Conservation (phyloP, 2,329 filamentous ascomycete species). For the Hortaea werneckii region DNA sequence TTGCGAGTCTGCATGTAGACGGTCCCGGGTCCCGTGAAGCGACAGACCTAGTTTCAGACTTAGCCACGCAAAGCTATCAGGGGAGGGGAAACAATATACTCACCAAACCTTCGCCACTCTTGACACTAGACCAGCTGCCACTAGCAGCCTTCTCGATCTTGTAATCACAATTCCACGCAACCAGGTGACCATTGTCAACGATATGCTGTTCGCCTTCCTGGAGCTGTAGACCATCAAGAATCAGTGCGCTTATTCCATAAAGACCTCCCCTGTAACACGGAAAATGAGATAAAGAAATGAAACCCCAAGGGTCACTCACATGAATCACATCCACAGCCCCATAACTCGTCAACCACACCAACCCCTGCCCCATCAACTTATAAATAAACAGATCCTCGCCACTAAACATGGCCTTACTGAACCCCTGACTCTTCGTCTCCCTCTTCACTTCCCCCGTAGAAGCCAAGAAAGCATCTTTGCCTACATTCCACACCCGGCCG, state of each 20-base stretch:
- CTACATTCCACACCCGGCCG: conserved; percentile 65
- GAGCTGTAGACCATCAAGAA: conserved; percentile 24
- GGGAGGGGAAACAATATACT: not conserved
- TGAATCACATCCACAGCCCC: conserved; percentile 90
- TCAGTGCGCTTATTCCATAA: no score
- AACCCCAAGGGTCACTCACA: conserved; percentile 50
- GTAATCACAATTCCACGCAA: conserved; percentile 83
- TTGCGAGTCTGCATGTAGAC: conserved; percentile 4
- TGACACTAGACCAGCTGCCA: conserved; percentile 68
- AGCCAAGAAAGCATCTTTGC: conserved; percentile 77
- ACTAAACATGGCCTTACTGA: conserved; percentile 82
- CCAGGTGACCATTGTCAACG: conserved; percentile 5
- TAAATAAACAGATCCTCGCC: conserved; percentile 87
- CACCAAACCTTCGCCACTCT: conserved; percentile 76
- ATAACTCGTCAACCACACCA: conserved; percentile 83
- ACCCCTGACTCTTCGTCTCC: conserved; percentile 67
- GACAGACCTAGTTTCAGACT: not conserved
- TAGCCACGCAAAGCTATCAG: not conserved
- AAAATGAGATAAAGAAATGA: not conserved
- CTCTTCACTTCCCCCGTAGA: conserved; percentile 70
- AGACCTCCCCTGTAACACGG: not conserved
- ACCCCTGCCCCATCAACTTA: conserved; percentile 64
- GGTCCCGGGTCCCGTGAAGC: not conserved
- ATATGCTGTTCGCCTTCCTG: conserved; percentile 57
- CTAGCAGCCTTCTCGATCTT: conserved; percentile 79